Conservation (phyloP, 257 asterid genomes). For the Craterostigma plantagineum region DNA sequence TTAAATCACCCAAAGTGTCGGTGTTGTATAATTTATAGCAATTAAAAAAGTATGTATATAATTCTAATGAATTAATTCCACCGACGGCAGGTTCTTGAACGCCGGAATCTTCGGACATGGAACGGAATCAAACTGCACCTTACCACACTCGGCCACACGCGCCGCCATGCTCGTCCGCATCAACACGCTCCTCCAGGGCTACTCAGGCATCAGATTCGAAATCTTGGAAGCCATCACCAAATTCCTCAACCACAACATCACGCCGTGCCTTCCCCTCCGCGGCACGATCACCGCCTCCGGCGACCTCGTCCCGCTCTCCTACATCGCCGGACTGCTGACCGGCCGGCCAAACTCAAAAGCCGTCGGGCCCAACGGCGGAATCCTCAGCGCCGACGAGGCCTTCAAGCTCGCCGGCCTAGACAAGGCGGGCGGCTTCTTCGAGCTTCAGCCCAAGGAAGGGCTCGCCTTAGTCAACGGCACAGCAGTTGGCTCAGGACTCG, state of each 20-base stretch:
- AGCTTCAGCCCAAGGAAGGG: slow-evolving; percentile 18
- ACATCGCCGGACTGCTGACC: slow-evolving; percentile 15
- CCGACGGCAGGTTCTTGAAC: slow-evolving; percentile 15
- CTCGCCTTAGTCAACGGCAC: slow-evolving; percentile 20
- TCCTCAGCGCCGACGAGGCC: slow-evolving; percentile 10
- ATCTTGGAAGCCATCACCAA: slow-evolving; percentile 14
- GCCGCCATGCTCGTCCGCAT: slow-evolving; percentile 19
- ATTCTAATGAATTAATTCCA: no score
- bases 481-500: slow-evolving; percentile 15
- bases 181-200: slow-evolving; percentile 18
- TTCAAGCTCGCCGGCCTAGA: slow-evolving; percentile 14
- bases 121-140: slow-evolving; percentile 11
- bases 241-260: slow-evolving; percentile 13
- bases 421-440: slow-evolving; percentile 11
- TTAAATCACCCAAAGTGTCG: no score
- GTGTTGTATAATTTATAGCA: no score
- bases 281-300: slow-evolving; percentile 16
- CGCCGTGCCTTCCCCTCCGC: slow-evolving; percentile 15
- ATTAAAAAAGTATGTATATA: no score
- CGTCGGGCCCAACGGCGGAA: slow-evolving; percentile 12
- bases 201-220: slow-evolving; percentile 16
- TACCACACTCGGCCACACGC: slow-evolving; percentile 14
- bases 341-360: slow-evolving; percentile 15
- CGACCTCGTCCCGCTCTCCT: slow-evolving; percentile 14
- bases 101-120: slow-evolving; percentile 17